Conservation (phyloP, 345 rosid species). For the Ceriops zippeliana region DNA sequence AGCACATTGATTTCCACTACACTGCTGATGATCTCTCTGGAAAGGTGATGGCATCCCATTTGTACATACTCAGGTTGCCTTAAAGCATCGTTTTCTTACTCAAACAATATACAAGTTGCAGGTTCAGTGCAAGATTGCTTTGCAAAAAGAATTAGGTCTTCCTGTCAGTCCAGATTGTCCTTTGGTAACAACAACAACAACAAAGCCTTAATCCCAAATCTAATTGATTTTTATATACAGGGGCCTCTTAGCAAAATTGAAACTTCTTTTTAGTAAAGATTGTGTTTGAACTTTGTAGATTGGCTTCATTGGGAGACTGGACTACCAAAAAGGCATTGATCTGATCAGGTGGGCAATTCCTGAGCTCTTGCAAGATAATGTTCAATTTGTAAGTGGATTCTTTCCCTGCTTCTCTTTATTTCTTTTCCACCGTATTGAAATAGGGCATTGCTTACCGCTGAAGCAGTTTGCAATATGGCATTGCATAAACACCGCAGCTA, state of each 20-base stretch:
- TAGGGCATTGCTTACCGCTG: too few species aligned
- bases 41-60: conserved; percentile 47
- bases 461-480: too few species aligned
- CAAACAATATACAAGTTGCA: conserved; percentile 30
- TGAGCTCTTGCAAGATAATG: conserved; percentile 78
- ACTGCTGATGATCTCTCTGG: conserved; percentile 67
- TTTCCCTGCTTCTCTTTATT: too few species aligned
- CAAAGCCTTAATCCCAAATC: too few species aligned
- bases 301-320: conserved; percentile 94
- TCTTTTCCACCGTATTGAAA: too few species aligned
- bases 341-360: conserved; percentile 61
- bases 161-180: conserved; percentile 84
- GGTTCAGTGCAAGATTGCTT: conserved; percentile 76
- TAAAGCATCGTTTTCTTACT: conserved; percentile 19
- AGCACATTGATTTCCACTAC: conserved; percentile 58
- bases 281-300: conserved; percentile 45
- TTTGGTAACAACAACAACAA: conserved; percentile 40
- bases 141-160: conserved; percentile 88
- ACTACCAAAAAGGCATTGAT: conserved; percentile 94
- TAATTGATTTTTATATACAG: conserved; percentile 8
- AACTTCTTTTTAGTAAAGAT: conserved; percentile 13
- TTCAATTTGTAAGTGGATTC: conserved; percentile 73
- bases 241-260: conserved; percentile 1
- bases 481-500: too few species aligned
- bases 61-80: conserved; percentile 1